Base-by-base conservation (phyloP, 2,329 filamentous ascomycete species). In the Arthrobotrys entomopaga region DNA sequence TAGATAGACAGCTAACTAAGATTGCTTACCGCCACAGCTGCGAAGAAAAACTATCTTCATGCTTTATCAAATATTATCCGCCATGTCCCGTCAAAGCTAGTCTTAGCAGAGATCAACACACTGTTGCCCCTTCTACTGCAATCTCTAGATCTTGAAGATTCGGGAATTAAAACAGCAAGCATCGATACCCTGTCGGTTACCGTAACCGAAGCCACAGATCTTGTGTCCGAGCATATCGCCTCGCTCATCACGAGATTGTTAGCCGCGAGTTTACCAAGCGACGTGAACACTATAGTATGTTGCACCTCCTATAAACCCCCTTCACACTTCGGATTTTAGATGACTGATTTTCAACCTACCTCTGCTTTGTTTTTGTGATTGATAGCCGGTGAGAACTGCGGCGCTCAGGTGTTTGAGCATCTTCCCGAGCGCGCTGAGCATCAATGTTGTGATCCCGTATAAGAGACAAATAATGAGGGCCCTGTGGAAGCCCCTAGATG, bases 121-220 rank as follows among this genome's bases (percentile, higher is more conserved):
- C 82, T 90, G 1, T 82, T 87, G 3, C 86, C 87, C 0, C 82
- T 90, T 0, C 84, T 90, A 16, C 82, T 90, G 0, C 88, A 90
- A 78, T 86, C 84, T 34, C 83, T 90, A 3, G 88, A 90, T 77
- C 82, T 88, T 2, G 54, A 61, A 52, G 77, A 78, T 38, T 57
- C 76, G 1, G 81, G 82, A 10, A 86, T 89, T 74, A 89, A 89
- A 77, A 82, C 84, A 64, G 86, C 87, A 3, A 88, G 87, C 0
- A 84, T 90, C 24, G 83, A 85, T 11, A 89, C 86, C 1, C 82
- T 90, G 3, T 83, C 83, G 11, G 83, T 86, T 0, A 84, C 89
- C 5, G 85, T 90, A 56, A 82, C 83, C 43, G 86, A 89, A 76
- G 86, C 85, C 52, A 84, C 88, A 0, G 80, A 83, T 11, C 78